Evolutionary conservation across 106 monocot species (phyloP).

Genomic region (Phalaenopsis equestris): DNA sequence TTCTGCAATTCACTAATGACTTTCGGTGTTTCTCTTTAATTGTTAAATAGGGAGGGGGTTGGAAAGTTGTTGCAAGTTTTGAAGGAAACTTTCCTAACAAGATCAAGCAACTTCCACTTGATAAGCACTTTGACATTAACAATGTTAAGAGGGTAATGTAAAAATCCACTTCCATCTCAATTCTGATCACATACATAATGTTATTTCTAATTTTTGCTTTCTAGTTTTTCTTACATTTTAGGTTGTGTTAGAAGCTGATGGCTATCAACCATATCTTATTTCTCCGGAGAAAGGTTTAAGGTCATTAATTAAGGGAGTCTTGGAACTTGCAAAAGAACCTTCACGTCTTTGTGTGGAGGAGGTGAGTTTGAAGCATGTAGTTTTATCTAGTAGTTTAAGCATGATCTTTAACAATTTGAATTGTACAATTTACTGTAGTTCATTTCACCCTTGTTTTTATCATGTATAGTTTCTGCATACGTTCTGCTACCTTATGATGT

Average conservation of each 20-base stretch:
- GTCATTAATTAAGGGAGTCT: conserved; percentile 67
- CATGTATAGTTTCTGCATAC: background rate
- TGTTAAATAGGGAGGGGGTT: conserved; percentile 62
- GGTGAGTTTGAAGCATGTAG: conserved; percentile 19
- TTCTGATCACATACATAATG: background rate
- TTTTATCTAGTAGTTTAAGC: background rate
- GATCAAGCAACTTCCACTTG: conserved; percentile 91
- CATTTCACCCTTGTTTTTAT: background rate
- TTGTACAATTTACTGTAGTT: background rate
- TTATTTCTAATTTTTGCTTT: background rate
- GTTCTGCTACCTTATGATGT: background rate
- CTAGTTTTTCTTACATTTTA: conserved; percentile 15
- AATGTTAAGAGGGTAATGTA: conserved; percentile 93
- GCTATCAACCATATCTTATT: conserved; percentile 92
- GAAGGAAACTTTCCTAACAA: conserved; percentile 93
- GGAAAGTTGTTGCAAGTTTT: conserved; percentile 95
- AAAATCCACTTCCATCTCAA: background rate
- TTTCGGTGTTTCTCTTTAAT: background rate
- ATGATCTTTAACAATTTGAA: background rate
- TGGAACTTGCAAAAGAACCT: conserved; percentile 78
- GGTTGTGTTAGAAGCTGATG: conserved; percentile 98
- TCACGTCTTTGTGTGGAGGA: conserved; percentile 95
- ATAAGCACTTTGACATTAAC: conserved; percentile 91
- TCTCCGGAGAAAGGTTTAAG: conserved; percentile 89
- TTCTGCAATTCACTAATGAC: background rate